A percentile compares a stretch with the other conserved stretches of the same genome.
These are phyloP conservation scores for Pseudogymnoascus sp. DNA, from an alignment of 2,329 filamentous ascomycete species.

Conservation along the genomic window DNA sequence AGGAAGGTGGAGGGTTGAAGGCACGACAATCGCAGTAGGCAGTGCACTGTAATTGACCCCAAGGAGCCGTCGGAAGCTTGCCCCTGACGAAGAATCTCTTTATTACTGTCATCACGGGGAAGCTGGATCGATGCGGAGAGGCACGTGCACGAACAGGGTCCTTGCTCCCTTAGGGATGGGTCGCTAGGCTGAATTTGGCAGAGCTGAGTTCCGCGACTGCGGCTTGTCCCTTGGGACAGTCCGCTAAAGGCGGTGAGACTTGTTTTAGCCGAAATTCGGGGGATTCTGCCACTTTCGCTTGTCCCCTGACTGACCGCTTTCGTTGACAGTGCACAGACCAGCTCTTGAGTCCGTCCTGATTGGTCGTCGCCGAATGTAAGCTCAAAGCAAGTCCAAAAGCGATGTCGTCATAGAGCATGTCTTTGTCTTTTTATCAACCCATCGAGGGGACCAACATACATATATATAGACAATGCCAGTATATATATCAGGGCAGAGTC, in stretches of 20 bases:
- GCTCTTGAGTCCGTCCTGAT: background rate
- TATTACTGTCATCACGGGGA: conserved; percentile 5
- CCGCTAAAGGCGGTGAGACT: background rate
- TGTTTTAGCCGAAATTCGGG: background rate
- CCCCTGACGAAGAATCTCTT: conserved; percentile 2
- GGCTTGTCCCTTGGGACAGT: background rate
- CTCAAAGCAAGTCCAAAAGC: conserved; percentile 51
- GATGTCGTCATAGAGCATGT: conserved; percentile 26
- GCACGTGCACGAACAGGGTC: conserved; percentile 1
- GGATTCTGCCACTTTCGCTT: background rate
- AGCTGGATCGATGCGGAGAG: conserved; percentile 2
- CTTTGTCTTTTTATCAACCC: conserved; percentile 2
- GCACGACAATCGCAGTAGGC: background rate
- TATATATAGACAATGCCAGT: conserved; percentile 17
- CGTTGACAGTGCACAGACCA: background rate
- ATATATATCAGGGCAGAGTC: background rate
- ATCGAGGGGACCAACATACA: background rate
- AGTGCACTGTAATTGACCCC: background rate
- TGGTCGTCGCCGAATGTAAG: conserved; percentile 53
- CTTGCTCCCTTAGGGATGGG: background rate
- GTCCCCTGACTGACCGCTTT: conserved; percentile 2
- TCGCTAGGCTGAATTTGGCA: background rate
- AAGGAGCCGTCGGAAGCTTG: background rate
- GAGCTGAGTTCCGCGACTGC: background rate
- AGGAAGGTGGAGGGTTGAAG: background rate